Percentiles rank a stretch among this genome's conserved stretches.
Evolutionary conservation across 805 yeast species (phyloP).

Genomic region (Saccharomycopsis sp.): DNA sequence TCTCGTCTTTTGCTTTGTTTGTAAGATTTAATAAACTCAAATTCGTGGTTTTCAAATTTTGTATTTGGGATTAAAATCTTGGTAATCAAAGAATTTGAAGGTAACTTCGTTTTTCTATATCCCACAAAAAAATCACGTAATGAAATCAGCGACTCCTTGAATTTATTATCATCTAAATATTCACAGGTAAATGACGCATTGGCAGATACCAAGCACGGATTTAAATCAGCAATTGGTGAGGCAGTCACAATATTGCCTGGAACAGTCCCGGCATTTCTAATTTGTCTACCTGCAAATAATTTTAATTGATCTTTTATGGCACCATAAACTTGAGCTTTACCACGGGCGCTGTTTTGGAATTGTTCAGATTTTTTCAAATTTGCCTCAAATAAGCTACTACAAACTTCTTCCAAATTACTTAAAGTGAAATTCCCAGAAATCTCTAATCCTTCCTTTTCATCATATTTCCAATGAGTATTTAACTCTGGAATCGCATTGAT

Average conservation of each 20-base stretch:
- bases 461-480: constrained; percentile 29
- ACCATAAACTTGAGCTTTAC: constrained; percentile 30
- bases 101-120: constrained; percentile 35
- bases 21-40: constrained; percentile 34
- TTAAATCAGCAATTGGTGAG: constrained; percentile 42
- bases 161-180: constrained; percentile 26
- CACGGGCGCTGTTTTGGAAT: constrained; percentile 11
- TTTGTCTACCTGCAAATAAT: constrained; percentile 43
- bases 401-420: constrained; percentile 32
- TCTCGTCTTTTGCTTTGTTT: constrained; percentile 44
- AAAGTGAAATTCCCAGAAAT: constrained; percentile 39
- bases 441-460: constrained; percentile 35
- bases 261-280: constrained; percentile 43
- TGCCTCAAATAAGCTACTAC: constrained; percentile 26
- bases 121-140: constrained; percentile 40
- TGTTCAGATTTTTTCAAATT: constrained; percentile 21
- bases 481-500: constrained; percentile 39
- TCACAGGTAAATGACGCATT: constrained; percentile 34
- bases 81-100: constrained; percentile 31
- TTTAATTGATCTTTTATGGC: constrained; percentile 37
- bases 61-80: constrained; percentile 37
- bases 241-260: constrained; percentile 46
- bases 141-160: constrained; percentile 24
- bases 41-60: constrained; percentile 11
- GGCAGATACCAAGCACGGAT: constrained; percentile 39